Evolutionary conservation across 257 asterid species (phyloP).

Genomic region (Solanum phureja): DNA sequence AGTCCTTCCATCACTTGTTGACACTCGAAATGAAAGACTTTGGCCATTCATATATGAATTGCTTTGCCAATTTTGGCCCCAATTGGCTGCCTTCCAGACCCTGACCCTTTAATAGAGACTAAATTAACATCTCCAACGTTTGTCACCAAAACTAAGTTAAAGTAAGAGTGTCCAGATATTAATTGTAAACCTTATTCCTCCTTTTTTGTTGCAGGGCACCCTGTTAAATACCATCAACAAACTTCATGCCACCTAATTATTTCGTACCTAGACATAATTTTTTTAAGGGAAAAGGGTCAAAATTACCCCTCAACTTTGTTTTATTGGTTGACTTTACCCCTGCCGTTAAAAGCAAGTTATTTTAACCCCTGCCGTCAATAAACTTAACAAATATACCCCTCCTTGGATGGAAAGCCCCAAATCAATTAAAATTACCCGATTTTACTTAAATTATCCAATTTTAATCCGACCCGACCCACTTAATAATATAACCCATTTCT

Average conservation of each 20-base stretch:
- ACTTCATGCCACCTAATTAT: background rate
- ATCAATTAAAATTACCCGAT: too few relatives aligned
- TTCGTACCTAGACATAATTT: too few relatives aligned
- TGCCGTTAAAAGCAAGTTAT: too few relatives aligned
- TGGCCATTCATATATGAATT: conserved; percentile 29
- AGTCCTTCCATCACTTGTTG: conserved; percentile 44
- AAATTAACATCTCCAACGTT: conserved; percentile 47
- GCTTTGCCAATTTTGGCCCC: conserved; percentile 76
- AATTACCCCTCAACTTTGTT: too few relatives aligned
- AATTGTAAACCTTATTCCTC: conserved; percentile 51
- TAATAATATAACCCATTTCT: too few relatives aligned
- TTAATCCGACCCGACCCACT: too few relatives aligned
- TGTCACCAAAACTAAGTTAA: conserved; percentile 41
- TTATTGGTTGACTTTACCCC: too few relatives aligned
- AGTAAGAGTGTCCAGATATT: conserved; percentile 42
- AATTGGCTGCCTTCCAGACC: conserved; percentile 38
- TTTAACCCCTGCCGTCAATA: too few relatives aligned
- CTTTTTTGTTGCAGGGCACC: conserved; percentile 43
- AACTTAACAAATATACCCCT: too few relatives aligned
- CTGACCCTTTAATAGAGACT: conserved; percentile 41
- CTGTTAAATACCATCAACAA: background rate
- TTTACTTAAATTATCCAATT: too few relatives aligned
- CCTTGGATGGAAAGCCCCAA: too few relatives aligned
- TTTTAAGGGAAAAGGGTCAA: too few relatives aligned
- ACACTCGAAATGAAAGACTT: conserved; percentile 16